A percentile compares a stretch with the other conserved stretches of the same genome.
phyloP scores from a whole-genome alignment of 352 stramenopile genomes.

The Phytopythium ostracodes region DNA sequence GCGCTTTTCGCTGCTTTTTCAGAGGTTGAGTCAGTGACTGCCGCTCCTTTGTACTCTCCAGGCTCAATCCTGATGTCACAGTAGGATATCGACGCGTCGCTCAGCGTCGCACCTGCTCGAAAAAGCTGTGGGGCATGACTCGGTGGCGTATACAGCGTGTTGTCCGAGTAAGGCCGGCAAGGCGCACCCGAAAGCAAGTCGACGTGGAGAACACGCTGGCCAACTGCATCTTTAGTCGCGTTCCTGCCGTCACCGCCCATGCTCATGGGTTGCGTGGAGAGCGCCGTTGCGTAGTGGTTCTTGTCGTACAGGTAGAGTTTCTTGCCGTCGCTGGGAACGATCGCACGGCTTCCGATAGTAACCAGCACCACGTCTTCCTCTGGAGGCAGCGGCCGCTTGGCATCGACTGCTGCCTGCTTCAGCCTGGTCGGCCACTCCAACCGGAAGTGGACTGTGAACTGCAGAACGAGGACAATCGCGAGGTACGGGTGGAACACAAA shows the following conservation, averaged over 20 bases:
- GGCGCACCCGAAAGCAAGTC: constrained; percentile 58
- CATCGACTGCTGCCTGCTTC: constrained; percentile 57
- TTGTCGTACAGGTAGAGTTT: constrained; percentile 74
- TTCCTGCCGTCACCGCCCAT: constrained; percentile 12
- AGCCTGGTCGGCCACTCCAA: constrained; percentile 62
- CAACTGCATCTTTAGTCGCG: constrained; percentile 13
- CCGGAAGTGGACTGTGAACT: constrained; percentile 86
- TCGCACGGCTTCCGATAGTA: constrained; percentile 57
- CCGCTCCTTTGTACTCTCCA: constrained; percentile 13
- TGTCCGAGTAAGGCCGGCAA: constrained; percentile 72
- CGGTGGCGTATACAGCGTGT: constrained; percentile 62
- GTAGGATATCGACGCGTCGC: constrained; percentile 62
- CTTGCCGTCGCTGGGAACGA: constrained; percentile 73
- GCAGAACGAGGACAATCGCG: constrained; percentile 78
- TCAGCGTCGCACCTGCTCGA: constrained; percentile 19
- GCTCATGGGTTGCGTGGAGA: constrained; percentile 15
- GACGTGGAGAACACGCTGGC: constrained; percentile 51
- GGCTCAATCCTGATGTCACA: constrained; percentile 50
- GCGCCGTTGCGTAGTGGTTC: constrained; percentile 31
- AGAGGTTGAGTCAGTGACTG: not conserved
- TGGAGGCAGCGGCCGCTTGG: constrained; percentile 42
- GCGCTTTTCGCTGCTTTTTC: constrained; percentile 10
- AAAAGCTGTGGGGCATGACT: constrained; percentile 24
- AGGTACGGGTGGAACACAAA: constrained; percentile 78
- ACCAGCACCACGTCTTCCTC: constrained; percentile 78